A percentile compares a stretch with the other conserved stretches of the same genome.
phyloP scores from a whole-genome alignment of 164 flowering plant species.

The Umbellularia californica region DNA sequence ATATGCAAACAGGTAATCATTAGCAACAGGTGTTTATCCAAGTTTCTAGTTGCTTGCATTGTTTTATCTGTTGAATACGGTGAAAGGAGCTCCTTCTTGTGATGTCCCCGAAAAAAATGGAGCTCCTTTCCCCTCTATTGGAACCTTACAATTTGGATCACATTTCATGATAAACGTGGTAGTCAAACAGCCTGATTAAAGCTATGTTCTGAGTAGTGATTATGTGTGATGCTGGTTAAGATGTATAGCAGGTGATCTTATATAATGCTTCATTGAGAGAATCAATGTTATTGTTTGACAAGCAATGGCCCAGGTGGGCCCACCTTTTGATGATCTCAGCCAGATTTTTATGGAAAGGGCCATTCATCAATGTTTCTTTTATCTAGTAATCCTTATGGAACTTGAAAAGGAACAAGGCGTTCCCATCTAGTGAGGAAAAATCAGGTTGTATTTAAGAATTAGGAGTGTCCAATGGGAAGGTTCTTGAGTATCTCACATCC shows the following conservation, averaged over 20 bases:
- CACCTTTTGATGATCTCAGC: too few relatives aligned
- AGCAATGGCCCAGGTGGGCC: neutral
- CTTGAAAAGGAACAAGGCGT: too few relatives aligned
- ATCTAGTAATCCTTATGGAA: too few relatives aligned
- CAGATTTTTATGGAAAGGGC: too few relatives aligned
- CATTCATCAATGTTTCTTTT: too few relatives aligned
- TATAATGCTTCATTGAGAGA: neutral
- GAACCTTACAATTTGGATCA: neutral
- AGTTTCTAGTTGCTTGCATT: neutral
- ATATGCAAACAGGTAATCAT: constrained; percentile 84
- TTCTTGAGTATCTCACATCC: too few relatives aligned
- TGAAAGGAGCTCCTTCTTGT: neutral
- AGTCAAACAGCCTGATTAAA: neutral
- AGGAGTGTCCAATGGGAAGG: too few relatives aligned
- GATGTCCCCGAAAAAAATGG: neutral
- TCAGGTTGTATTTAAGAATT: too few relatives aligned
- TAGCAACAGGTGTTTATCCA: constrained; percentile 1
- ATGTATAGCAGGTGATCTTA: neutral
- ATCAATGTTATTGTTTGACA: neutral
- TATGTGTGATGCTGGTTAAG: neutral
- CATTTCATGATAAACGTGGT: neutral
- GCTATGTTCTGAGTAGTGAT: neutral
- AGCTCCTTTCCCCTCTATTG: too few relatives aligned
- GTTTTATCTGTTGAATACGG: constrained; percentile 1
- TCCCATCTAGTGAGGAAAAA: too few relatives aligned